Evolutionary conservation across 2,329 filamentous ascomycete species (phyloP), one percentile per base, ranked within the genome.

Genomic region (Sarocladium kiliense): DNA sequence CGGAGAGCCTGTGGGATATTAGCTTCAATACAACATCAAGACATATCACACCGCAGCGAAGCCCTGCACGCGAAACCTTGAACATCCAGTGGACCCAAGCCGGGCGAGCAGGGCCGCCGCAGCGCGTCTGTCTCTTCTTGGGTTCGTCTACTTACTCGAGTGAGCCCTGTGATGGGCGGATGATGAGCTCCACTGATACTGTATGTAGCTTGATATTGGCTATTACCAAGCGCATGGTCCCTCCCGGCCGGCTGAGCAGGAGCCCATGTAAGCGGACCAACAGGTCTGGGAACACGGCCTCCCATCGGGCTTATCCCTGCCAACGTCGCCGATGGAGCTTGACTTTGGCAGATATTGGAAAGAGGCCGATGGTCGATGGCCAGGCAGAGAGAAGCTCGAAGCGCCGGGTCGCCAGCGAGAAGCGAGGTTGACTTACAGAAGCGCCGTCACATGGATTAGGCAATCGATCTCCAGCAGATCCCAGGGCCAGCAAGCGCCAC

Each of bases 371-470:
- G 26, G 6, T 32, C 10, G 16, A 34, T 21, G 47, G 19, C 47
- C 47, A 51, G 47, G 27, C 47, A 51, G 47, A 36, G 30, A 32
- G 19, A 25, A 19, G 11, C n/a, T 51, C 47, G 47, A 51, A 51
- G 47, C 47, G 47, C 47, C 47, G 30, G 47, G 30, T 51, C 47
- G 47, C 30, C 21, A 36, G 27, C 36, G 26, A 36, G 47, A 51
- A 36, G 47, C 47, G 47, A 51, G 47, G 47, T 36, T 36, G 47
- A 51, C 26, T 51, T 36, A 51, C 2, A 47, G 23, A 51, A 51
- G 47, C 47, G 47, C 47, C 47, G 47, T 3, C 2, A 16, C 6
- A 27, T 32, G 7, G 18, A 51, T 36, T 34, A 51, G 25, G 44
- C 11, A 27, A 47, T 16, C 11, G 23, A 47, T 47, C 14, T 27